Conservation (phyloP, 805 yeast species). For the Schizosaccharomyces cryophilus region DNA sequence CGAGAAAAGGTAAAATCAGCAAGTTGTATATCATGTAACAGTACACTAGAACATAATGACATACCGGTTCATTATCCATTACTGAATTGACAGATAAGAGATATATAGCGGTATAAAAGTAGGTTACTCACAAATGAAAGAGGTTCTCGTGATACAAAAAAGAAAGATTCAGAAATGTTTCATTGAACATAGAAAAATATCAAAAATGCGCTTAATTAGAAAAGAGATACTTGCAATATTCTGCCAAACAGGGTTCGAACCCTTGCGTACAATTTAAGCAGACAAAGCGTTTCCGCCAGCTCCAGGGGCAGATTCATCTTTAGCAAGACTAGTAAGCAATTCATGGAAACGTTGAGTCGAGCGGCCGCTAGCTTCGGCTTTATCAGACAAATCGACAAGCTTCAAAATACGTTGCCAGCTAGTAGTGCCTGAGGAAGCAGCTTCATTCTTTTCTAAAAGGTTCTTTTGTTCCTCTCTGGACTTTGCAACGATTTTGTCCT, state of each 20-base stretch:
- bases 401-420: slow-evolving; percentile 38
- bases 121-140: neutral
- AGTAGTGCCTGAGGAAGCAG: slow-evolving; percentile 20
- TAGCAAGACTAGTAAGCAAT: slow-evolving; percentile 37
- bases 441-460: slow-evolving; percentile 51
- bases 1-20: neutral
- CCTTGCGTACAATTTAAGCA: no score
- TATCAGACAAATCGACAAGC: slow-evolving; percentile 22
- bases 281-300: slow-evolving; percentile 19
- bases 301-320: slow-evolving; percentile 51
- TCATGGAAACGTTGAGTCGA: slow-evolving; percentile 52
- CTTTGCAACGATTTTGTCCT: slow-evolving; percentile 38
- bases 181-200: neutral
- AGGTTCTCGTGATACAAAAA: no score
- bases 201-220: neutral
- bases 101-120: neutral
- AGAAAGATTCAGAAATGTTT: neutral
- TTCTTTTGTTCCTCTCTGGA: slow-evolving; percentile 43
- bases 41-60: neutral
- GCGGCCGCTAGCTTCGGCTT: slow-evolving; percentile 23
- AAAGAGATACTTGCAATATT: neutral
- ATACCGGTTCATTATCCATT: neutral
- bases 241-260: no score
- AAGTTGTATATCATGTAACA: neutral
- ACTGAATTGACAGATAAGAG: neutral